phyloP scores from a whole-genome alignment of 2,329 filamentous ascomycete species.

The Grosmannia penicillata region DNA sequence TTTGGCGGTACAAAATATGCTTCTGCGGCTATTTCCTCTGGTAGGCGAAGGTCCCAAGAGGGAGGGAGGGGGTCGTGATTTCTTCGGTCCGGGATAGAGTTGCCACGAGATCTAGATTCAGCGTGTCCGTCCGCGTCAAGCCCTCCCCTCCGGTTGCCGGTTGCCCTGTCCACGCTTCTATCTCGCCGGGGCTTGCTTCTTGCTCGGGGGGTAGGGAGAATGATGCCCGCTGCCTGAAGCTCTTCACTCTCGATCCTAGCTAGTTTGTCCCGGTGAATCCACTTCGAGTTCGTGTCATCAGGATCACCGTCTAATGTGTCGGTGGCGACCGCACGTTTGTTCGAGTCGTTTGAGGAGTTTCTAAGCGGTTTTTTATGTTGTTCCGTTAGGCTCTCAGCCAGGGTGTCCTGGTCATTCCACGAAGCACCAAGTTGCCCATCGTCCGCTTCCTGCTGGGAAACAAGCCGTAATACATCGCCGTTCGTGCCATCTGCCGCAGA shows the following conservation, averaged over 20 bases:
- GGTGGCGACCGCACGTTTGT: conserved; percentile 13
- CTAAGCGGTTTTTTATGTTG: conserved; percentile 17
- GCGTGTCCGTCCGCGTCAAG: conserved; percentile 18
- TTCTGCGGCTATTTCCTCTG: conserved; percentile 60
- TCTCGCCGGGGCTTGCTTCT: conserved; percentile 20
- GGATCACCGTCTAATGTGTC: conserved; percentile 16
- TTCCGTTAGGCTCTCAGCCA: conserved; percentile 30
- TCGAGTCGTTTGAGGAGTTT: conserved; percentile 3
- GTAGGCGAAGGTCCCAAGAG: conserved; percentile 58
- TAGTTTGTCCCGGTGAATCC: conserved; percentile 77
- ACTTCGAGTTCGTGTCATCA: conserved; percentile 51
- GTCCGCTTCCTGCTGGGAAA: not conserved
- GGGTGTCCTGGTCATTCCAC: conserved; percentile 14
- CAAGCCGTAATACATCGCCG: too few relatives aligned
- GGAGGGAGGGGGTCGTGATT: conserved; percentile 25
- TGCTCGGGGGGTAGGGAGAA: conserved; percentile 38
- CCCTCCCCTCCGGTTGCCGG: conserved; percentile 17
- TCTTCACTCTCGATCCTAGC: conserved; percentile 70
- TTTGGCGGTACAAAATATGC: conserved; percentile 38
- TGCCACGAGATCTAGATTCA: conserved; percentile 26
- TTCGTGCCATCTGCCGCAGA: too few relatives aligned
- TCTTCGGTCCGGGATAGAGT: conserved; percentile 25
- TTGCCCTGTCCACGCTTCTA: conserved; percentile 15
- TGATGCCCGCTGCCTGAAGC: conserved; percentile 63
- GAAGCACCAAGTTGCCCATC: not conserved